phyloP scores from a whole-genome alignment of 2,329 filamentous ascomycete genomes.

The Fusarium keratoplasticum region DNA sequence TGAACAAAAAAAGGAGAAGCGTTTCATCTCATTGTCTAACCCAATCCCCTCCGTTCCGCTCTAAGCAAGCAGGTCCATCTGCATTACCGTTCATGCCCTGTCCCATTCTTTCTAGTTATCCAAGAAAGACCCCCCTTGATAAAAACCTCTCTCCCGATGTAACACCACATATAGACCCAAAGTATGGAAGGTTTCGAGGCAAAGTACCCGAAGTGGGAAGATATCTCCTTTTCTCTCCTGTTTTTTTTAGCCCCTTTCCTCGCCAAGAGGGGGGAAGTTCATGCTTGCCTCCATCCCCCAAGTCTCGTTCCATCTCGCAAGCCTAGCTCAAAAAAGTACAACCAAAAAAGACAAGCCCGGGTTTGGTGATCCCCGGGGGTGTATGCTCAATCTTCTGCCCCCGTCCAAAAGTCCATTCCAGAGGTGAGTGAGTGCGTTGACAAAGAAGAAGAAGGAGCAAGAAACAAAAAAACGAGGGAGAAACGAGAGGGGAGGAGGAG shows the following conservation, averaged over 20 bases:
- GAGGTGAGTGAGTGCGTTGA: constrained; percentile 15
- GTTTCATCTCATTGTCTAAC: constrained; percentile 36
- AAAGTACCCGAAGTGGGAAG: constrained; percentile 32
- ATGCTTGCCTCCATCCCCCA: constrained; percentile 5
- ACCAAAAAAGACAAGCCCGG: constrained; percentile 21
- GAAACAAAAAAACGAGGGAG: constrained; percentile 26
- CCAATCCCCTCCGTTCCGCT: neutral
- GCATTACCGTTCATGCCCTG: neutral
- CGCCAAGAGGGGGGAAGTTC: neutral
- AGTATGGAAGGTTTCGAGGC: constrained; percentile 32
- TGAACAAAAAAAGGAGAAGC: constrained; percentile 18
- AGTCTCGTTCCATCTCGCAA: constrained; percentile 29
- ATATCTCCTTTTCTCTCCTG: neutral
- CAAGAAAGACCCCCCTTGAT: constrained; percentile 2
- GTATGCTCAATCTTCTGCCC: constrained; percentile 17
- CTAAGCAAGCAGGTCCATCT: constrained; percentile 2
- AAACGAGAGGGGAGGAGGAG: constrained; percentile 2
- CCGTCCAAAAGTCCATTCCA: constrained; percentile 8
- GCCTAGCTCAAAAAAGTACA: constrained; percentile 38
- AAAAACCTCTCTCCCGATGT: constrained; percentile 35
- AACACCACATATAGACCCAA: constrained; percentile 39
- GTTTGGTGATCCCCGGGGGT: neutral
- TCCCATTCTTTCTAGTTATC: constrained; percentile 17
- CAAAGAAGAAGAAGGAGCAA: constrained; percentile 23
- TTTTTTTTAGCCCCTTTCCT: neutral